A percentile compares a stretch with the other conserved stretches of the same genome.
These are phyloP conservation scores for Tetrastigma voinierianum DNA, from an alignment of 164 flowering plant species.

Conservation along the genomic window DNA sequence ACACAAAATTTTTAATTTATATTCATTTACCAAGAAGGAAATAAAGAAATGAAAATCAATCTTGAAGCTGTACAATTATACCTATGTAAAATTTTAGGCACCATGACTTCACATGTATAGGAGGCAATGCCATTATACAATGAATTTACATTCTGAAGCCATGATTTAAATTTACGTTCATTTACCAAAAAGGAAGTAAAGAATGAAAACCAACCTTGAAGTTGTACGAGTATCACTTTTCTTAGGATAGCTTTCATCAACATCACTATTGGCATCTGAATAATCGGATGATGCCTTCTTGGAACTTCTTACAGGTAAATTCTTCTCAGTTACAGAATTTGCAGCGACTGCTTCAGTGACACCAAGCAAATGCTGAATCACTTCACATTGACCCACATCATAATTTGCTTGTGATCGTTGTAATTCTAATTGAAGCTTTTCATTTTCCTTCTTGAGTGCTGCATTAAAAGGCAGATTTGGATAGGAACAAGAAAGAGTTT, in stretches of 20 bases:
- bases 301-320: conserved; percentile 35
- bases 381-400: conserved; percentile 76
- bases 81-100: too few species aligned
- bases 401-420: conserved; percentile 71
- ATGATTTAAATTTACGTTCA: too few species aligned
- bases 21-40: too few species aligned
- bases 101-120: too few species aligned
- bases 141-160: too few species aligned
- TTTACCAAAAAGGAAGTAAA: not conserved
- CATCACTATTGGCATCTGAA: conserved; percentile 30
- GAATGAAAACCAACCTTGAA: conserved; percentile 47
- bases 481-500: conserved; percentile 81
- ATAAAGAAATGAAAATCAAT: too few species aligned
- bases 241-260: conserved; percentile 31
- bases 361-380: conserved; percentile 74
- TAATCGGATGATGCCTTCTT: conserved; percentile 41
- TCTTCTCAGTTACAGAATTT: conserved; percentile 39
- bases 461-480: conserved; percentile 65
- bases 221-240: conserved; percentile 26
- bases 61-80: too few species aligned
- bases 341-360: conserved; percentile 67
- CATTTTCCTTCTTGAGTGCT: conserved; percentile 75
- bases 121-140: too few species aligned
- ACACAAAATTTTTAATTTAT: too few species aligned
- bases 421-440: conserved; percentile 82